Evolutionary conservation across 371 early-diverging fungal genomes (phyloP), one percentile per base, ranked within the genome.

Genomic region (Apophysomyces variabilis): DNA sequence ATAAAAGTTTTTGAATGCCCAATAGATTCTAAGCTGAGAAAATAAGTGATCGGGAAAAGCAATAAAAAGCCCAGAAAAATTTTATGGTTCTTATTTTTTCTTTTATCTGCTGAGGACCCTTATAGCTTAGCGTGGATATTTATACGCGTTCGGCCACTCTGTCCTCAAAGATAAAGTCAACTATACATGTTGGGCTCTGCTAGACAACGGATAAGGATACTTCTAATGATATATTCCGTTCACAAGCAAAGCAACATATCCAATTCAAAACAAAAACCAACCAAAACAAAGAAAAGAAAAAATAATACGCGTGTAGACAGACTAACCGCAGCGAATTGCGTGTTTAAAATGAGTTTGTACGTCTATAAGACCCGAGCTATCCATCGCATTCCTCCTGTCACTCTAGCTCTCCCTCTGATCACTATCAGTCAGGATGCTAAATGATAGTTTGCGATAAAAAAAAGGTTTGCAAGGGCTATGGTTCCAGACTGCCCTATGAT

Each of bases 1-100:
- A 26, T 26, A 3, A 26, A 26, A 26, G 26, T 26, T 26, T 26
- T 1, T 26, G 3, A 26, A 26, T 26, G 3, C 3, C 32, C 32
- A 26, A 26, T 26, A 3, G 32, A 26, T 3, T 26, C 3, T 3
- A 26, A 26, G 32, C 32, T 1, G 32, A 26, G 32, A 26, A 26
- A 26, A 26, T 26, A 26, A 3, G 32, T 26, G 32, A 26, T 26
- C 32, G 32, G 3, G 3, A 26, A 26, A 26, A 26, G 32, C 32
- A 26, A 26, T 26, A 41, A 41, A 41, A 2, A 41, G 13, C 13
- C 13, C 6, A 41, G 13, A 41, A 41, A 38, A 26, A 32, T 45
- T 71, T 65, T 59, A 3, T 26, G 32, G 32, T 59, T 38, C 32
- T 62, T 32, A n/a, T 61, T 68, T 13, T 64, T 66, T 21, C 21